Evolutionary conservation across 768 basidiomycete species (phyloP), one percentile per base, ranked within the genome.

Genomic region (Mycena latifolia): DNA sequence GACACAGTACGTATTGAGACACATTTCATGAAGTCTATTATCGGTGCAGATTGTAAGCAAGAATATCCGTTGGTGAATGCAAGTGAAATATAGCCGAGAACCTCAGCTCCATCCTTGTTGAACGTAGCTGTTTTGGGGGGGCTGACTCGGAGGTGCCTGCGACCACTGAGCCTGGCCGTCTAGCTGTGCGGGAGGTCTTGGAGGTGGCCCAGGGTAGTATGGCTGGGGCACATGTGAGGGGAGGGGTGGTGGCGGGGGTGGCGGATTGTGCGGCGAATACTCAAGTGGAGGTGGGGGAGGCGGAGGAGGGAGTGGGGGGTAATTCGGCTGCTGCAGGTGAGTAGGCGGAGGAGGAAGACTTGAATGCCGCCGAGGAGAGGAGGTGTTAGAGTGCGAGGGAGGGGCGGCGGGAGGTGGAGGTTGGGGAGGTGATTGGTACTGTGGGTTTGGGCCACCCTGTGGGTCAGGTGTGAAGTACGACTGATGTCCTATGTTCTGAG

Each of bases 291-390:
- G 71, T 9, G 72, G 74, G 12, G 73, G 75, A 14, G 74, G 77
- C 14, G 77, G 74, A 31, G 74, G 69, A 57, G 73, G 77, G 53
- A 77, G 71, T 43, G 76, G 75, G 18, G 74, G 76, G 53, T 72
- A 73, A 50, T 67, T 62, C 31, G 73, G 71, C 45, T 71, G 63
- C 55, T 81, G 77, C 52, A 81, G 80, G 59, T 84, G 83, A 58
- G 77, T 78, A 25, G 84, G 87, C 27, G 83, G 86, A 33, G 82
- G 82, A 55, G 87, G 88, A 24, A 90, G 78, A 69, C 84, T 82
- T 10, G 84, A 79, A 39, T 81, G 83, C 52, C 85, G 77, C n/a
- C 81, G 75, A 14, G 74, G 66, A 47, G 67, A 67, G 71, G 37
- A 12, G 15, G 65, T 73, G 69, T 56, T 63, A 22, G 76, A 65